These are phyloP conservation scores for Pichia sp. DNA, from an alignment of 1,139 yeast genomes.

Conservation along the genomic window DNA sequence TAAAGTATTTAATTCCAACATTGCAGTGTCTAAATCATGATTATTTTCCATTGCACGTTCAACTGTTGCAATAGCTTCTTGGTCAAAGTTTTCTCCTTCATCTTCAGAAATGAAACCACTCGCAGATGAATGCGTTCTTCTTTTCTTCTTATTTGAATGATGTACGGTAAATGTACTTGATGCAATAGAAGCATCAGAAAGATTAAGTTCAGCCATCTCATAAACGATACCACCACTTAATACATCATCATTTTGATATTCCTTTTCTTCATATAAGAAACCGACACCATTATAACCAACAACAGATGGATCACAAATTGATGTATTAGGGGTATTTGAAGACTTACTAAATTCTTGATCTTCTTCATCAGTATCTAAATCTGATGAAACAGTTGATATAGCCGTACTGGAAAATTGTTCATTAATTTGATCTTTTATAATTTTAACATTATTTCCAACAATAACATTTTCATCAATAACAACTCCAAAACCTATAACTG, in stretches of 20 bases:
- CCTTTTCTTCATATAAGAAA: conserved; percentile 35
- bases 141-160: conserved; percentile 35
- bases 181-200: conserved; percentile 77
- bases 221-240: conserved; percentile 42
- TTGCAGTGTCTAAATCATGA: conserved; percentile 89
- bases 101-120: conserved; percentile 31
- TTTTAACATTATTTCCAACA: conserved; percentile 45
- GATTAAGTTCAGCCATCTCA: conserved; percentile 54
- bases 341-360: neutral
- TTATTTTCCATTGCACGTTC: conserved; percentile 86
- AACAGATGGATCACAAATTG: conserved; percentile 21
- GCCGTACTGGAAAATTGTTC: conserved; percentile 17
- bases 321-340: neutral
- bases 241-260: conserved; percentile 22
- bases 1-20: conserved; percentile 83
- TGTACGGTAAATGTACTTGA: conserved; percentile 38
- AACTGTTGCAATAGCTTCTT: conserved; percentile 90
- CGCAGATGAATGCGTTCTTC: conserved; percentile 39
- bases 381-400: conserved; percentile 8
- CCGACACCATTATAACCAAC: conserved; percentile 33
- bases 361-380: conserved; percentile 11
- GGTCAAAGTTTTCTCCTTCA: conserved; percentile 77
- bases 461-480: conserved; percentile 47
- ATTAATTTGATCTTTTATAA: conserved; percentile 43
- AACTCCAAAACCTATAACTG: conserved; percentile 76